Percentiles rank a stretch among this genome's conserved stretches.
These are phyloP conservation scores for Zea luxurians DNA, from an alignment of 176 grass and related monocot species.

Conservation along the genomic window DNA sequence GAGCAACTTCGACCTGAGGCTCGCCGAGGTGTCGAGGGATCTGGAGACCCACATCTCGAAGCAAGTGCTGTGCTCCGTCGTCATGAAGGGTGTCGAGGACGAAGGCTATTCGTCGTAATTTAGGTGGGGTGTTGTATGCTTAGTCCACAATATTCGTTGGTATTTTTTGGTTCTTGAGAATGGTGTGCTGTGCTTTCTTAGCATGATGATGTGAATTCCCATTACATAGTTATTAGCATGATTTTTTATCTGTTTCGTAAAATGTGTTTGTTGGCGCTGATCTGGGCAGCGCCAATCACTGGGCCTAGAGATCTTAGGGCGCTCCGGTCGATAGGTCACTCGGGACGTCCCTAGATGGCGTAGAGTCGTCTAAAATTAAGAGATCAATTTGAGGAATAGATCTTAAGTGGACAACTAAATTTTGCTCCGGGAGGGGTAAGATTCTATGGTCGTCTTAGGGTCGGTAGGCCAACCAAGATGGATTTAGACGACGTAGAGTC, in stretches of 20 bases:
- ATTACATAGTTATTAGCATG: conserved; percentile 4
- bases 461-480: too few relatives aligned
- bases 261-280: neutral
- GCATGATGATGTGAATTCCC: conserved; percentile 9
- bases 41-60: conserved; percentile 81
- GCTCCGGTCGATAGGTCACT: too few relatives aligned
- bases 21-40: conserved; percentile 79
- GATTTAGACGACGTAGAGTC: too few relatives aligned
- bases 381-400: too few relatives aligned
- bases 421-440: too few relatives aligned
- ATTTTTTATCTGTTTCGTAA: neutral
- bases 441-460: too few relatives aligned
- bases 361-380: too few relatives aligned
- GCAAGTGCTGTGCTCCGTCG: conserved; percentile 71
- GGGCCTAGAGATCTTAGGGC: too few relatives aligned
- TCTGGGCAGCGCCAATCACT: too few relatives aligned
- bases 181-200: conserved; percentile 41
- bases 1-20: conserved; percentile 70
- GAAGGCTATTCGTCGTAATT: conserved; percentile 53
- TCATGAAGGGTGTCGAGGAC: conserved; percentile 65
- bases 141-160: conserved; percentile 22
- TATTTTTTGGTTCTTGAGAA: conserved; percentile 38
- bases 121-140: neutral
- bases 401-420: too few relatives aligned
- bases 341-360: too few relatives aligned